phyloP scores from a whole-genome alignment of 257 asterid species.

The Nicotiana paniculata region DNA sequence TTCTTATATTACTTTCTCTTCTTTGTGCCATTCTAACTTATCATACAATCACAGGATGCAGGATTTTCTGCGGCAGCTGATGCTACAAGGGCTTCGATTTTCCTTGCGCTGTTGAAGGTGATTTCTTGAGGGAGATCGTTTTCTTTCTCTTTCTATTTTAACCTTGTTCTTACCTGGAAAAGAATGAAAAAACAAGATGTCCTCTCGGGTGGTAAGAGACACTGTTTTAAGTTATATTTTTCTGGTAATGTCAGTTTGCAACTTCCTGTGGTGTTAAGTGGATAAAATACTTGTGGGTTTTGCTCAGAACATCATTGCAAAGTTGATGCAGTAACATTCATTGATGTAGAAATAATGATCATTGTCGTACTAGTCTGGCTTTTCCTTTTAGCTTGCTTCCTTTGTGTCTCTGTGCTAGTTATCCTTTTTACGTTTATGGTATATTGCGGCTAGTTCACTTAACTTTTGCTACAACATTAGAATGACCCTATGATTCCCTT shows the following conservation, averaged over 20 bases:
- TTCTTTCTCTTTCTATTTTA: background rate
- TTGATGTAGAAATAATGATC: background rate
- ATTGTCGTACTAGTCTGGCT: background rate
- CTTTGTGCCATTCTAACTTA: constrained; percentile 21
- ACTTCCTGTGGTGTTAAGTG: background rate
- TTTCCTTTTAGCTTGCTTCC: background rate
- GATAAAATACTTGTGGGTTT: background rate
- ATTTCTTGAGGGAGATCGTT: constrained; percentile 13
- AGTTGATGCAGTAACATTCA: background rate
- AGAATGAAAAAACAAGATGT: background rate
- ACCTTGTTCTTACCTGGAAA: background rate
- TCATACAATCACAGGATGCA: constrained; percentile 52
- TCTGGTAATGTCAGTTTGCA: background rate
- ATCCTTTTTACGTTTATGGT: background rate
- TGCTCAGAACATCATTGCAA: background rate
- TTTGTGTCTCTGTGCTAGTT: background rate
- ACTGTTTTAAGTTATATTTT: background rate
- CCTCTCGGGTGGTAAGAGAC: background rate
- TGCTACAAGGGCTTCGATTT: constrained; percentile 85
- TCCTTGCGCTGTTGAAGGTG: constrained; percentile 85
- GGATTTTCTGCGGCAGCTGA: constrained; percentile 98
- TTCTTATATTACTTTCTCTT: background rate
- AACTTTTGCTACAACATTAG: background rate
- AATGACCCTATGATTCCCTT: background rate
- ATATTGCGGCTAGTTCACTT: background rate